Base-by-base conservation (phyloP, 1,284 basidiomycete genomes). In the Mycena sp. region DNA sequence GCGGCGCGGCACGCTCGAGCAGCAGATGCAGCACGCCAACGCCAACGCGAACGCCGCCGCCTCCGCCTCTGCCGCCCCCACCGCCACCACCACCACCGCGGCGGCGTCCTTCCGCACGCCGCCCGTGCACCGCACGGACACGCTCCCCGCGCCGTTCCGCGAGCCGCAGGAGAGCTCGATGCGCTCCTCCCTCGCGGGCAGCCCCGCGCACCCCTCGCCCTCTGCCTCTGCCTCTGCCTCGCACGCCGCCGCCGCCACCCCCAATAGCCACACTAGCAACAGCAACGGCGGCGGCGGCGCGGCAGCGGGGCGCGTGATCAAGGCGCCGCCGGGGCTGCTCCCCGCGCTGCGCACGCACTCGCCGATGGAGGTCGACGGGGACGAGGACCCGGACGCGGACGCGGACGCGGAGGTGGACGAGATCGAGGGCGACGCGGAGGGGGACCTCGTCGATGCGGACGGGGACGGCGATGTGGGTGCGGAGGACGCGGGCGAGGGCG, bases 1-100 rank as follows among this genome's bases (percentile, higher is more conserved):
- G 74, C 81, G 89, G 17, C 81, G 91, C 11, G 90, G 90, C 6
- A 91, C 90, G 17, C 73, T 90, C 6, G 87, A 87, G 59, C 76
- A 73, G 51, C 79, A 82, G 73, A 78, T 12, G 2, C 21, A 21
- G 68, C 60, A 64, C n/a, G 56, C 51, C 54, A 29, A 37, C 56
- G 26, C 59, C 65, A 52, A 46, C 58, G n/a, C n/a, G n/a, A n/a
- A n/a, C 44, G 57, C 63, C 6, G 38, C 52, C 19, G 57, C 43
- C 16, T 30, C 37, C 16, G 4, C 12, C 12, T 11, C 38, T 7
- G 19, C 32, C 12, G 35, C 58, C 40, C 25, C 57, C 19, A 29
- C 40, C 1, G 9, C 29, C 28, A 23, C n/a, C 4, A 44, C 19
- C 29, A 25, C 6, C 28, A 25, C 41, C 17, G n/a, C n/a, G n/a